A percentile compares a stretch with the other conserved stretches of the same genome.
Conservation (phyloP, 2,329 filamentous ascomycete genomes). For the Metarhizium anisopliae region DNA sequence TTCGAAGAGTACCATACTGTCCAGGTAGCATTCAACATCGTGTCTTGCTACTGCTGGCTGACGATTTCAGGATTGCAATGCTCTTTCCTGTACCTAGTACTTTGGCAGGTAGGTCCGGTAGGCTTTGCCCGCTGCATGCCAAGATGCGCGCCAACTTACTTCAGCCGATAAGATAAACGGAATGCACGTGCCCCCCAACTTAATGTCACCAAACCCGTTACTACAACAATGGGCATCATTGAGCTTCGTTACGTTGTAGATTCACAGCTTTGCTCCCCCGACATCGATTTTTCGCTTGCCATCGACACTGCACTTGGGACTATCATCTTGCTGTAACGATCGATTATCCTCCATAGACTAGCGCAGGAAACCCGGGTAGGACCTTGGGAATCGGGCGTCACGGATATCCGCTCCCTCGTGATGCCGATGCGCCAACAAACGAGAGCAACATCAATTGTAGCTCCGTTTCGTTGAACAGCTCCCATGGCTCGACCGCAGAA, state of each 20-base stretch:
- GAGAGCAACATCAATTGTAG: conserved; percentile 3
- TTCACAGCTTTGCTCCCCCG: neutral
- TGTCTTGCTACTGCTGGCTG: no score
- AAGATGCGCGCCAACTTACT: neutral
- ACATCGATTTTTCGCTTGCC: neutral
- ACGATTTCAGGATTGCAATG: no score
- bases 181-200: conserved; percentile 4
- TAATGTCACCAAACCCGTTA: neutral
- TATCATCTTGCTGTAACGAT: neutral
- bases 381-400: neutral
- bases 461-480: conserved; percentile 6
- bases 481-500: conserved; percentile 46
- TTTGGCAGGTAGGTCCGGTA: no score
- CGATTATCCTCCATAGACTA: neutral
- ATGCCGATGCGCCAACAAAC: conserved; percentile 9
- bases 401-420: conserved; percentile 1
- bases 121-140: no score
- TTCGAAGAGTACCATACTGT: no score
- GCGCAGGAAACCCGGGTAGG: neutral
- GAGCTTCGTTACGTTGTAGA: neutral
- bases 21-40: no score
- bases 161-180: neutral
- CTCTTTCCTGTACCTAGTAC: no score
- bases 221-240: neutral
- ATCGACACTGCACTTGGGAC: neutral